Conservation (phyloP, 768 basidiomycete genomes). For the Cyclocybe aegerita region DNA sequence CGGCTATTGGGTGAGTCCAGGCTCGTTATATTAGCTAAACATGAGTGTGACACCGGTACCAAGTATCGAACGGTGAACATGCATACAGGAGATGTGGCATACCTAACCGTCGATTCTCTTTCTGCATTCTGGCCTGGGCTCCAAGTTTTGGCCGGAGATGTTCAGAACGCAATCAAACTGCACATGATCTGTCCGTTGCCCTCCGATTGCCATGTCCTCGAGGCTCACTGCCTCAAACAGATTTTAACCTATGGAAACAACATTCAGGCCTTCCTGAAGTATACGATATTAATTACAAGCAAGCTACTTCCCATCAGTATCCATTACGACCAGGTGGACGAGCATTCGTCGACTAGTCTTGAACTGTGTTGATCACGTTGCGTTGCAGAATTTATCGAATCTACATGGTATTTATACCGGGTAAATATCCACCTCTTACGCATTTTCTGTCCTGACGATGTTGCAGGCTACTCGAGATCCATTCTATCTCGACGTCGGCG, state of each 20-base stretch:
- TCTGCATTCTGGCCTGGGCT: constrained; percentile 98
- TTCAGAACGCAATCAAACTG: constrained; percentile 89
- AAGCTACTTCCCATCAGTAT: constrained; percentile 75
- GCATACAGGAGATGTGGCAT: constrained; percentile 69
- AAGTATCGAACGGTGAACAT: constrained; percentile 90
- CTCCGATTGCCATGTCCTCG: neutral
- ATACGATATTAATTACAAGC: constrained; percentile 76
- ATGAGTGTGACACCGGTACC: neutral
- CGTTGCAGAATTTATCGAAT: constrained; percentile 83
- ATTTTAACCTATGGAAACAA: constrained; percentile 91
- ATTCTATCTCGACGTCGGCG: constrained; percentile 90
- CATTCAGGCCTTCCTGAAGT: constrained; percentile 91
- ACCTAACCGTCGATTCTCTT: constrained; percentile 86
- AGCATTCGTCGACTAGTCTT: neutral
- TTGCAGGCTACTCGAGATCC: constrained; percentile 87
- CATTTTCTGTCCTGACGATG: constrained; percentile 9
- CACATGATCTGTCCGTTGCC: constrained; percentile 74
- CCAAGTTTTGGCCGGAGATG: constrained; percentile 82
- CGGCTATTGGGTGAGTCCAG: constrained; percentile 78
- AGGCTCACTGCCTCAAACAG: constrained; percentile 33
- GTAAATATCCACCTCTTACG: constrained; percentile 40
- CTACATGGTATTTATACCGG: constrained; percentile 93
- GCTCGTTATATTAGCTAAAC: neutral
- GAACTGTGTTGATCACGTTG: neutral
- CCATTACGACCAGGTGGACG: constrained; percentile 71